These are phyloP conservation scores for Stephania japonica DNA, from an alignment of 164 flowering plant species.

Conservation along the genomic window DNA sequence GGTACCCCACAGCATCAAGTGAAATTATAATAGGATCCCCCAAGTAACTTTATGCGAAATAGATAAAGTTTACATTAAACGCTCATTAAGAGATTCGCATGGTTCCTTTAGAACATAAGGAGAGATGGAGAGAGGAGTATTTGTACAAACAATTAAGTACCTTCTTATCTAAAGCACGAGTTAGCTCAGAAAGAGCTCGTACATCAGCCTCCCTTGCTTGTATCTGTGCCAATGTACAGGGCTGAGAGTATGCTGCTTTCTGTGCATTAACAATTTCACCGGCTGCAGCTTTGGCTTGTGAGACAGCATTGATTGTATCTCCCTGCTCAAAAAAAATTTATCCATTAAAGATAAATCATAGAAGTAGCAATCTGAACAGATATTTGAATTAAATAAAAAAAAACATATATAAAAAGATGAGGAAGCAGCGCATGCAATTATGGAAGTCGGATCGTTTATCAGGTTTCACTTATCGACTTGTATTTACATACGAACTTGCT, in stretches of 20 bases:
- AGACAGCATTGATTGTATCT: conserved; percentile 26
- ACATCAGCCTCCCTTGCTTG: conserved; percentile 68
- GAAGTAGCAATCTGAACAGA: background rate
- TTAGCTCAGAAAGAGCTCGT: conserved; percentile 48
- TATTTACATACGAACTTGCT: background rate
- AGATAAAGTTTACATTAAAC: too few relatives aligned
- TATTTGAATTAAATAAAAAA: too few relatives aligned
- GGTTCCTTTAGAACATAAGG: too few relatives aligned
- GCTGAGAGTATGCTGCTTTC: conserved; percentile 35
- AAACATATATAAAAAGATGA: background rate
- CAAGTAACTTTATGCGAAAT: too few relatives aligned
- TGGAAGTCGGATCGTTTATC: background rate
- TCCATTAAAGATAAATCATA: background rate
- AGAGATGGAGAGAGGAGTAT: too few relatives aligned
- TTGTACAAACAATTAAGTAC: conserved; percentile 16
- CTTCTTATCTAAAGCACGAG: conserved; percentile 66
- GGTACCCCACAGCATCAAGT: too few relatives aligned
- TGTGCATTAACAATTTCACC: conserved; percentile 30
- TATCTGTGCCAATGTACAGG: conserved; percentile 36
- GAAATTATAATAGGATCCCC: too few relatives aligned
- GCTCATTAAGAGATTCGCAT: too few relatives aligned
- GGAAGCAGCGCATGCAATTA: background rate
- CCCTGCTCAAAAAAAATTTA: conserved; percentile 24
- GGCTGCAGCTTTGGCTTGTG: conserved; percentile 36
- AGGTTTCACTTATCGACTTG: background rate